Evolutionary conservation across 805 yeast species (phyloP).

Genomic region (Zygosaccharomyces bailii): DNA sequence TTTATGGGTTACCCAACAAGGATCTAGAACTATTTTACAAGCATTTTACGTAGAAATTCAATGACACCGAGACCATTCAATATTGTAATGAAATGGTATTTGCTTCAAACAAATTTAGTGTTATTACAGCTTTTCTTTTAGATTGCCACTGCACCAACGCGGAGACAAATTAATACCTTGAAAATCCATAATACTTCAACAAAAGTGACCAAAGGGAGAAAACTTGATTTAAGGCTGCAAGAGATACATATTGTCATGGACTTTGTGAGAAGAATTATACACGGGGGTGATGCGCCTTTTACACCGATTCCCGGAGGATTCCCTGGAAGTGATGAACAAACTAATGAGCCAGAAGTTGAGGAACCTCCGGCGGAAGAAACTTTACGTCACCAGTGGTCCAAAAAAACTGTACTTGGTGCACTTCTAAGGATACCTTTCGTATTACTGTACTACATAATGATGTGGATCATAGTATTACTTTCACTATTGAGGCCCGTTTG

Average conservation of each 20-base stretch:
- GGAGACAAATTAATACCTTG: slow-evolving; percentile 1
- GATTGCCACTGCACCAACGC: neutral
- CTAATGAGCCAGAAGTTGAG: slow-evolving; percentile 7
- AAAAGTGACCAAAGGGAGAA: too few species aligned
- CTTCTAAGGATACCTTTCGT: slow-evolving; percentile 19
- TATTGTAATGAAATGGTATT: too few species aligned
- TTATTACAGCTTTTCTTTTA: neutral
- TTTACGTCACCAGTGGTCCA: slow-evolving; percentile 6
- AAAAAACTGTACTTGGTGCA: slow-evolving; percentile 9
- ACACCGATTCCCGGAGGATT: slow-evolving; percentile 17
- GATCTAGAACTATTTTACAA: slow-evolving; percentile 36
- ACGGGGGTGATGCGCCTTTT: slow-evolving; percentile 16
- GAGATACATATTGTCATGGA: slow-evolving; percentile 13
- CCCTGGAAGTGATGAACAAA: slow-evolving; percentile 6
- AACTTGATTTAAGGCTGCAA: neutral
- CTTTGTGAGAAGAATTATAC: slow-evolving; percentile 17
- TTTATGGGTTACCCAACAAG: slow-evolving; percentile 54
- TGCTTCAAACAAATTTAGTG: too few species aligned
- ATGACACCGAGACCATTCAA: neutral
- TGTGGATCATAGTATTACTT: slow-evolving; percentile 10
- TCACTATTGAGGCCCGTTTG: slow-evolving; percentile 24
- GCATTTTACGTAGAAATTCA: slow-evolving; percentile 15
- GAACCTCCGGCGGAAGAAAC: neutral
- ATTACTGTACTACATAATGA: slow-evolving; percentile 20
- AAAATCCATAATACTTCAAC: too few species aligned